A percentile compares a stretch with the other conserved stretches of the same genome.
Evolutionary conservation across 2,329 filamentous ascomycete species (phyloP).

Genomic region (Paraconiothyrium sp.): DNA sequence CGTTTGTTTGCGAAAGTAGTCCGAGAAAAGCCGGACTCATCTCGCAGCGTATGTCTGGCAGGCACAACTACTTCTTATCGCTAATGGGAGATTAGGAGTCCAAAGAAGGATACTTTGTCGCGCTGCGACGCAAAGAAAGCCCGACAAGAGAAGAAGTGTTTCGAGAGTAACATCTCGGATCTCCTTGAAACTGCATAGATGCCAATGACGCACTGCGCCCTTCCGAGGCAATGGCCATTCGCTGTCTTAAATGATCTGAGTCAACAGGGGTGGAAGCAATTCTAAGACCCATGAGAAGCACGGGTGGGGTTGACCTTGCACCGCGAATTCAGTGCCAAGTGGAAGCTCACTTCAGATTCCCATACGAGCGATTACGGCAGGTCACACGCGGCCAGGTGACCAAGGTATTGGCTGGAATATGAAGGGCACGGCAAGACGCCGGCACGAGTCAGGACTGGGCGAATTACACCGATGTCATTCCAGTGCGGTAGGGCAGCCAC

Average conservation of each 20-base stretch:
- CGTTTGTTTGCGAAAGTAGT: constrained; percentile 81
- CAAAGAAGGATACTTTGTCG: constrained; percentile 87
- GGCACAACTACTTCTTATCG: not conserved
- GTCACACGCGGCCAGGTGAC: not conserved
- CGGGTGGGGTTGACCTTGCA: not conserved
- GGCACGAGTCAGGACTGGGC: constrained; percentile 8
- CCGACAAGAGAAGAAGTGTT: constrained; percentile 59
- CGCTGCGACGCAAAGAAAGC: constrained; percentile 71
- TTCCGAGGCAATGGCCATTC: not conserved
- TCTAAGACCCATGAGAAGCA: too few relatives aligned
- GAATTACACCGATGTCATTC: not conserved
- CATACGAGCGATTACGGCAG: not conserved
- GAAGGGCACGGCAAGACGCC: constrained; percentile 1
- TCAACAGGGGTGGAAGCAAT: constrained; percentile 1
- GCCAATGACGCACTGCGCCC: not conserved
- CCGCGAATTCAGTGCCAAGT: not conserved
- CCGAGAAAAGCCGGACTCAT: constrained; percentile 91
- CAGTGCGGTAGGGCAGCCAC: not conserved
- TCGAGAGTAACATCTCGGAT: constrained; percentile 26
- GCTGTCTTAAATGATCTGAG: not conserved
- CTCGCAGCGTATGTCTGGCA: constrained; percentile 72
- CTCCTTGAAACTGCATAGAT: too few relatives aligned
- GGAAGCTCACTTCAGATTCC: not conserved
- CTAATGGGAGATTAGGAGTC: constrained; percentile 68
- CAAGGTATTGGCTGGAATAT: not conserved